These are phyloP conservation scores for Coleophoma cylindrospora DNA, from an alignment of 2,329 filamentous ascomycete species.

Conservation along the genomic window DNA sequence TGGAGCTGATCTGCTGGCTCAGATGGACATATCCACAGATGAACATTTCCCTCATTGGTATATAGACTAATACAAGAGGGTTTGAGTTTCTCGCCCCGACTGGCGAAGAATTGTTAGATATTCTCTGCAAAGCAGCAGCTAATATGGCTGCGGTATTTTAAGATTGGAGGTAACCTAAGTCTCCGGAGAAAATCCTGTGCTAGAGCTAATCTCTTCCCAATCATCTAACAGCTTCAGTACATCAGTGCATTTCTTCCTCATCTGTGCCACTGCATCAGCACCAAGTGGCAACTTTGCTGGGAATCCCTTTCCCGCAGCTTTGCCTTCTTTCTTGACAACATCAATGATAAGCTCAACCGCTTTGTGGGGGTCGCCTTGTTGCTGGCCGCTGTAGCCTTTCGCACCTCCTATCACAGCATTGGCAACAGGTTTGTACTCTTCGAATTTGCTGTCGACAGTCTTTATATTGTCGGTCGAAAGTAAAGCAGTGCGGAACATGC, in stretches of 20 bases:
- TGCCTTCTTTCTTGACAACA: slow-evolving; percentile 44
- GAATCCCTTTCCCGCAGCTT: slow-evolving; percentile 41
- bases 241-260: slow-evolving; percentile 20
- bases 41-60: too few relatives aligned
- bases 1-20: too few relatives aligned
- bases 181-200: not conserved
- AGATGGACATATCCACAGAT: too few relatives aligned
- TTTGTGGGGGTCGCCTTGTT: slow-evolving; percentile 51
- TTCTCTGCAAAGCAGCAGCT: too few relatives aligned
- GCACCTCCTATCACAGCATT: slow-evolving; percentile 27
- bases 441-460: slow-evolving; percentile 20
- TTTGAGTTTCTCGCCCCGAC: too few relatives aligned
- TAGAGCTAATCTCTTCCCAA: slow-evolving; percentile 7
- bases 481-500: slow-evolving; percentile 23
- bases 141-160: too few relatives aligned
- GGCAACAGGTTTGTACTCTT: slow-evolving; percentile 9
- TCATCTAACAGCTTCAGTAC: slow-evolving; percentile 9
- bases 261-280: slow-evolving; percentile 23
- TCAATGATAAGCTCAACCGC: slow-evolving; percentile 48
- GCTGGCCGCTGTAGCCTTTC: slow-evolving; percentile 34
- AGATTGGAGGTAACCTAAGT: too few relatives aligned
- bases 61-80: too few relatives aligned
- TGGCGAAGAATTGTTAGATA: too few relatives aligned
- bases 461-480: slow-evolving; percentile 17
- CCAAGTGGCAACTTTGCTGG: slow-evolving; percentile 49